Base-by-base conservation (phyloP, 2,329 filamentous ascomycete species). In the Colletotrichum salicis region DNA sequence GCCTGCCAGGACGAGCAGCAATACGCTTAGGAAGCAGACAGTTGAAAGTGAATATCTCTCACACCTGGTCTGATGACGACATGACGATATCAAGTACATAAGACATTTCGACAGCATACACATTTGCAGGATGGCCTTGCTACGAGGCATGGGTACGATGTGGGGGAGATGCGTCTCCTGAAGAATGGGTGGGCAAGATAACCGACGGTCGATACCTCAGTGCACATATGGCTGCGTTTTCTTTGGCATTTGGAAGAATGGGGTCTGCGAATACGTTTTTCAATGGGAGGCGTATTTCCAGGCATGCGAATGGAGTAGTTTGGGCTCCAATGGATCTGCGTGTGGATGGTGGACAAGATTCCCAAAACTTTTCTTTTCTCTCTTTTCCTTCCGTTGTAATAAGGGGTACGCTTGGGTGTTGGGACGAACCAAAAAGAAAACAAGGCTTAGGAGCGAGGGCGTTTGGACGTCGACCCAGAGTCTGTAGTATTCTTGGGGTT, bases 51-150 rank as follows among this genome's bases (percentile, higher is more conserved):
- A 24, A 55, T 35, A 68, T 59, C 51, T 67, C 57, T 67, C 57
- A 64, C 58, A 64, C 33, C 10, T 29, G 15, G 57, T 37, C 56
- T 57, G 54, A 67, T 64, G 62, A 73, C 57, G 71, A 69, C 58
- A 64, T 70, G 65, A 73, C 72, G 72, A 74, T 74, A 67, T 70
- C 70, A 64, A 66, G 70, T 70, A 74, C 72, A 74, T 73, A 74
- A 35, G 58, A 72, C 56, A 72, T 72, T 71, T 72, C 70, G 61
- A 72, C 70, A 62, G 41, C 61, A 72, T 72, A 70, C 67, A 66
- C 54, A 67, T 29, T 48, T 58, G 61, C 59, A 48, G 61, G 56
- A 56, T 31, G 61, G 67, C 37, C 19, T 58, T 64, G 57, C 61
- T 54, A 24, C 51, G 37, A 22, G 27, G 67, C 54, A 41, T 11